phyloP scores from a whole-genome alignment of 768 basidiomycete species.

The Infundibulicybe gibba region DNA sequence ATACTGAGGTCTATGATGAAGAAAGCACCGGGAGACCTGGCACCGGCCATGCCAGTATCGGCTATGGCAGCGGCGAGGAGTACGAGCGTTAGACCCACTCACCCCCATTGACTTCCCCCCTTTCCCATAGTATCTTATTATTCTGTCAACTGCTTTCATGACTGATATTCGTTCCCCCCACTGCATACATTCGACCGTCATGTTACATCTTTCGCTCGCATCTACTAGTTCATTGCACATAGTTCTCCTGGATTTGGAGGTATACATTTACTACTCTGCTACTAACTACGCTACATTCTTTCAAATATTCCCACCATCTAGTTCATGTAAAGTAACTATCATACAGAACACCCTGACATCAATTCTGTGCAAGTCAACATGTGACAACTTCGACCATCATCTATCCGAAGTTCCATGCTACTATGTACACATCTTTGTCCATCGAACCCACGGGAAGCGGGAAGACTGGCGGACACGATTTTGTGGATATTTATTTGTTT shows the following conservation, averaged over 20 bases:
- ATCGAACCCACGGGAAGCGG: too few species aligned
- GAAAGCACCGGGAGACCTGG: slow-evolving; percentile 35
- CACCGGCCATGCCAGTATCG: slow-evolving; percentile 35
- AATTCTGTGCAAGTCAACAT: too few species aligned
- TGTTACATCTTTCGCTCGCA: neutral
- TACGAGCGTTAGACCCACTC: slow-evolving; percentile 16
- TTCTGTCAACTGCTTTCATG: slow-evolving; percentile 2
- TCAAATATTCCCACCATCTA: too few species aligned
- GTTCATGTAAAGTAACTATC: too few species aligned
- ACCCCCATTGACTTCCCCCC: neutral
- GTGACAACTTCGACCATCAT: too few species aligned
- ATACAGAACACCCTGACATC: too few species aligned
- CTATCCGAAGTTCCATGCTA: too few species aligned
- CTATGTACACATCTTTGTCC: too few species aligned
- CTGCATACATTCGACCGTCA: neutral
- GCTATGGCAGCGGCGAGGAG: slow-evolving; percentile 26
- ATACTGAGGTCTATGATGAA: slow-evolving; percentile 33
- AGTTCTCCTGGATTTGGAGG: neutral
- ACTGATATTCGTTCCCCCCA: neutral
- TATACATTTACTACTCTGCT: too few species aligned
- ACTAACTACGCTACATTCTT: too few species aligned
- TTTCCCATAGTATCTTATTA: neutral
- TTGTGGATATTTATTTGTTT: too few species aligned
- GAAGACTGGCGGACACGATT: too few species aligned
- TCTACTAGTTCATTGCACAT: neutral